A percentile compares a stretch with the other conserved stretches of the same genome.
These are phyloP conservation scores for Cystobasidiaceae sp. DNA, from an alignment of 1,284 basidiomycete species.

Conservation along the genomic window DNA sequence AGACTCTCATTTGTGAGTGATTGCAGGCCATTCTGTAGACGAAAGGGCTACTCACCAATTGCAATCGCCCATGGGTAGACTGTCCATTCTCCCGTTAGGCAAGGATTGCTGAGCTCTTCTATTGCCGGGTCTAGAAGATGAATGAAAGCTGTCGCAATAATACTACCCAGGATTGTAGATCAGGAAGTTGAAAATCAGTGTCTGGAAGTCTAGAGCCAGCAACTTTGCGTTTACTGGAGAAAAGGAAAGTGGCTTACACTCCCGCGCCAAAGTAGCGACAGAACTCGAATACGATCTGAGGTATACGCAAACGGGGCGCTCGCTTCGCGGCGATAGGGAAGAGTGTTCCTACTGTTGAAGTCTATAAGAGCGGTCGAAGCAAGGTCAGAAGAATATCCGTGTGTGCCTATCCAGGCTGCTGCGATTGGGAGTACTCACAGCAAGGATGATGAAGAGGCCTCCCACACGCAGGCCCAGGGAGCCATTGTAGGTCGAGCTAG, in stretches of 20 bases:
- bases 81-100: slow-evolving; percentile 66
- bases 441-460: slow-evolving; percentile 31
- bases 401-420: too few species aligned
- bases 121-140: slow-evolving; percentile 63
- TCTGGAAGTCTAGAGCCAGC: not conserved
- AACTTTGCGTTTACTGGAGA: too few species aligned
- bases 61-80: slow-evolving; percentile 54
- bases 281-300: slow-evolving; percentile 51
- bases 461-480: slow-evolving; percentile 26
- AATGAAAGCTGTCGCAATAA: slow-evolving; percentile 67
- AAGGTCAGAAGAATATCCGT: too few species aligned
- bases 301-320: slow-evolving; percentile 47
- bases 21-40: too few species aligned
- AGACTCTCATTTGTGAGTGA: slow-evolving; percentile 61
- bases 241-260: too few species aligned
- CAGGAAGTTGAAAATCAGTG: slow-evolving; percentile 24
- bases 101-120: slow-evolving; percentile 63
- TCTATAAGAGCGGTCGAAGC: not conserved
- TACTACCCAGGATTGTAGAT: too few species aligned
- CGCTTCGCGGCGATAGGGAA: slow-evolving; percentile 73
- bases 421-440: too few species aligned
- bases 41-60: slow-evolving; percentile 19
- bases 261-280: slow-evolving; percentile 88
- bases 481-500: slow-evolving; percentile 24
- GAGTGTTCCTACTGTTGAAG: slow-evolving; percentile 56